Conservation (phyloP, 495 filamentous ascomycete genomes). For the Podospora tetraspora region DNA sequence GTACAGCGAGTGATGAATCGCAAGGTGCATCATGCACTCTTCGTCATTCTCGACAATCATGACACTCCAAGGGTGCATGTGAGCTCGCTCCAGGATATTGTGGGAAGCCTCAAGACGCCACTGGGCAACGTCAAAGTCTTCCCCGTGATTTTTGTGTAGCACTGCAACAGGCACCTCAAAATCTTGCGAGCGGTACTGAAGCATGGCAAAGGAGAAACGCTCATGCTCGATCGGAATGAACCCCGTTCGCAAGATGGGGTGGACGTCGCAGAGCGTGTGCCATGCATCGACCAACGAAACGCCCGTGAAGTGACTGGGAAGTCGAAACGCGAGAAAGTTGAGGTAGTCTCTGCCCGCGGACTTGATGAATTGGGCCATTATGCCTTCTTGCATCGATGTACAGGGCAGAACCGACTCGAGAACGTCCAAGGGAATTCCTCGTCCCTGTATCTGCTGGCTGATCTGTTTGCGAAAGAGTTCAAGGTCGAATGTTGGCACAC, state of each 20-base stretch:
- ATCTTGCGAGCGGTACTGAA: conserved; percentile 41
- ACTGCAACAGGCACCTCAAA: background rate
- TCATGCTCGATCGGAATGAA: conserved; percentile 57
- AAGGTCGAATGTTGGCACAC: conserved; percentile 38
- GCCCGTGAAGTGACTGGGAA: conserved; percentile 24
- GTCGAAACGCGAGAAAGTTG: conserved; percentile 50
- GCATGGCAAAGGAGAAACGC: conserved; percentile 59
- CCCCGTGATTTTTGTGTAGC: background rate
- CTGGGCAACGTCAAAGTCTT: conserved; percentile 23
- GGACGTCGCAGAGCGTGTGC: conserved; percentile 42
- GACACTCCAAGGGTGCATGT: conserved; percentile 30
- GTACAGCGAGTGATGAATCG: conserved; percentile 69
- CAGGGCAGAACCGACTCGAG: conserved; percentile 55
- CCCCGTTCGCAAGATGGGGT: conserved; percentile 69
- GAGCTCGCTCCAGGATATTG: conserved; percentile 11
- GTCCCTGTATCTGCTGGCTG: conserved; percentile 19
- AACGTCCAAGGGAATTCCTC: background rate
- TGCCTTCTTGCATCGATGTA: conserved; percentile 58
- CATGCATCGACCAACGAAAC: conserved; percentile 49
- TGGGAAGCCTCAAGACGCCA: conserved; percentile 27
- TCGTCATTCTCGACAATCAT: conserved; percentile 16
- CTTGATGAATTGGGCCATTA: conserved; percentile 56
- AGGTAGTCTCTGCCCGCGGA: conserved; percentile 56
- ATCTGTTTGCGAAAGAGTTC: conserved; percentile 30
- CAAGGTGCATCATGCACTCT: conserved; percentile 41